These are phyloP conservation scores for Sophora flavescens DNA, from an alignment of 306 rosid genomes.

Conservation along the genomic window DNA sequence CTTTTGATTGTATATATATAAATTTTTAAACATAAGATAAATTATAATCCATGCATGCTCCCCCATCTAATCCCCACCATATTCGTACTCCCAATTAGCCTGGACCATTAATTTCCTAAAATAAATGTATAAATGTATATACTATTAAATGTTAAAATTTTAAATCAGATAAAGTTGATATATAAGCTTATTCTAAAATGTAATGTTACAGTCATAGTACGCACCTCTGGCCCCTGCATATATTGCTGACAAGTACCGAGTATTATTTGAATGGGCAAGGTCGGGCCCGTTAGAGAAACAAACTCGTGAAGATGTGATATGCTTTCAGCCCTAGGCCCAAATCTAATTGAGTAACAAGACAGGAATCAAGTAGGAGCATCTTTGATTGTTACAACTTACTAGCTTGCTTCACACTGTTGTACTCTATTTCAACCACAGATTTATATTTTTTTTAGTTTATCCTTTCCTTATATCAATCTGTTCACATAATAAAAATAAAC, in stretches of 20 bases:
- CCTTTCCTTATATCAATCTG: neutral
- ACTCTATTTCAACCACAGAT: slow-evolving; percentile 11
- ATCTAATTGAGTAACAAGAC: neutral
- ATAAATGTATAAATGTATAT: neutral
- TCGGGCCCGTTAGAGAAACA: slow-evolving; percentile 6
- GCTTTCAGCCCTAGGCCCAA: slow-evolving; percentile 21
- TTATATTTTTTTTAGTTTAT: neutral
- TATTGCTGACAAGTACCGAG: neutral
- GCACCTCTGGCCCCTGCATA: neutral
- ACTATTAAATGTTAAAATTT: neutral
- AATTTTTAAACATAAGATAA: too few relatives aligned
- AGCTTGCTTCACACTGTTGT: slow-evolving; percentile 16
- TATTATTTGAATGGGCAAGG: neutral
- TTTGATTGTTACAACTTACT: slow-evolving; percentile 11
- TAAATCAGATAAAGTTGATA: neutral
- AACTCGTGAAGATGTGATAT: neutral
- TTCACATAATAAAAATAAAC: neutral
- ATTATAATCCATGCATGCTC: too few relatives aligned
- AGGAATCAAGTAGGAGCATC: slow-evolving; percentile 5
- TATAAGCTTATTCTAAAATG: neutral
- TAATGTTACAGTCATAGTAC: neutral
- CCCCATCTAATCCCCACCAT: too few relatives aligned
- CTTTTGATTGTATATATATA: too few relatives aligned
- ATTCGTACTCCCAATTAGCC: neutral
- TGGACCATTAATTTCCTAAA: neutral